Evolutionary conservation across 139 green algal species (phyloP).

Genomic region (Asterochloris sp.): DNA sequence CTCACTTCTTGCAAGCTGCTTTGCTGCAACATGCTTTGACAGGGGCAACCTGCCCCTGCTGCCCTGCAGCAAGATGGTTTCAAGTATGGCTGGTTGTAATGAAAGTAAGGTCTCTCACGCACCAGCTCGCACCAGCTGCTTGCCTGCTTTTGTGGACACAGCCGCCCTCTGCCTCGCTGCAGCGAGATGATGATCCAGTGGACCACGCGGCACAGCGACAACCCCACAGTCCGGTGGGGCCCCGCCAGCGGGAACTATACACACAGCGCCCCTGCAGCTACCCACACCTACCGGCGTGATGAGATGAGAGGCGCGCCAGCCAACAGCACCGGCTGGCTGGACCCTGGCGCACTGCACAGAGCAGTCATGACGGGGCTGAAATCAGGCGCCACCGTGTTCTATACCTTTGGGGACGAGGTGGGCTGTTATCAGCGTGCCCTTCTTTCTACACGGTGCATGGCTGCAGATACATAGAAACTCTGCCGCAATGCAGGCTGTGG

Average conservation of each 20-base stretch:
- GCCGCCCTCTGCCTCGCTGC: not conserved
- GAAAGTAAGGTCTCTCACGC: not conserved
- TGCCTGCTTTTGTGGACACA: not conserved
- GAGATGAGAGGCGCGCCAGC: constrained; percentile 30
- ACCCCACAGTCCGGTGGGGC: constrained; percentile 41
- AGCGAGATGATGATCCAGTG: constrained; percentile 65
- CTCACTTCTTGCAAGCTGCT: no score
- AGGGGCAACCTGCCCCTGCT: not conserved
- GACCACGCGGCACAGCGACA: constrained; percentile 36
- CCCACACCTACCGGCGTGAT: constrained; percentile 35
- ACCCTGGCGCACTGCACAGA: constrained; percentile 54
- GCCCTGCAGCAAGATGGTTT: not conserved
- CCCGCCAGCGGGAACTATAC: constrained; percentile 21
- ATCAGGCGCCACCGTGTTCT: constrained; percentile 54
- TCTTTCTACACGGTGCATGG: not conserved
- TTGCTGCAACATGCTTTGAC: no score
- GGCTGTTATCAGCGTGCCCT: not conserved
- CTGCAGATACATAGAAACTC: not conserved
- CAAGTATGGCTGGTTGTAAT: not conserved
- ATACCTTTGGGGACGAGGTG: constrained; percentile 57
- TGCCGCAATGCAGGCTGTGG: not conserved
- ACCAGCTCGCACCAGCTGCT: not conserved
- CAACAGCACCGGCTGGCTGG: constrained; percentile 48
- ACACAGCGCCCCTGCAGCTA: constrained; percentile 11
- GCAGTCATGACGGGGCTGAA: constrained; percentile 48